phyloP scores from a whole-genome alignment of 2,329 filamentous ascomycete species.

The Gliomastix tumulicola region DNA sequence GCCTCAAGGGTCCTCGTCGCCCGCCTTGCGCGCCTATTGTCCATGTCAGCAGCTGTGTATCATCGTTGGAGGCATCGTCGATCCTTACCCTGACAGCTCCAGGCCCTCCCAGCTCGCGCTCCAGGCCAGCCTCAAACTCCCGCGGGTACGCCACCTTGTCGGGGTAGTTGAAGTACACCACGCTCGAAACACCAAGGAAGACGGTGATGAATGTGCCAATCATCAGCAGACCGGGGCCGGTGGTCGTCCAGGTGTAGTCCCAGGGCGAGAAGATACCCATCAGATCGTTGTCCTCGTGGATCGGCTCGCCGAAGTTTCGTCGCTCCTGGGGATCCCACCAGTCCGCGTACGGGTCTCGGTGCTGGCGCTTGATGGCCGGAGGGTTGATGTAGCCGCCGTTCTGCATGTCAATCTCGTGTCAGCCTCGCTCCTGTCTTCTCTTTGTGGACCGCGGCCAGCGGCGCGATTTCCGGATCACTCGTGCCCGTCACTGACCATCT shows the following conservation, averaged over 20 bases:
- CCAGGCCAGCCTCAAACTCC: conserved; percentile 65
- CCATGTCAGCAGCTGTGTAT: no score
- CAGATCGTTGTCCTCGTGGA: conserved; percentile 94
- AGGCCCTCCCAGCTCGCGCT: conserved; percentile 67
- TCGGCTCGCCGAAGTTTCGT: conserved; percentile 91
- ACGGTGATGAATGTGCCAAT: conserved; percentile 59
- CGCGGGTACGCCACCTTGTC: conserved; percentile 63
- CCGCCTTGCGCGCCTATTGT: conserved; percentile 46
- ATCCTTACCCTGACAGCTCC: conserved; percentile 58
- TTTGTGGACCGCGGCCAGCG: no score
- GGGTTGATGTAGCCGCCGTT: conserved; percentile 83
- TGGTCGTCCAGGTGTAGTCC: conserved; percentile 76
- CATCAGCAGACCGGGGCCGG: conserved; percentile 63
- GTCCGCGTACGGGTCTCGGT: conserved; percentile 84
- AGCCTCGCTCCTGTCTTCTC: conserved; percentile 9
- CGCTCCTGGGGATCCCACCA: conserved; percentile 99
- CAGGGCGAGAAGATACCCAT: conserved; percentile 84
- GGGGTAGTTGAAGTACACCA: conserved; percentile 64
- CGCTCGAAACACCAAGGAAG: conserved; percentile 58
- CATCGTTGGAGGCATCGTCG: no score
- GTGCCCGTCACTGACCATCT: conserved; percentile 60
- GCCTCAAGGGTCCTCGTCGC: conserved; percentile 44
- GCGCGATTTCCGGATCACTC: no score
- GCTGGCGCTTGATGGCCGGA: conserved; percentile 73
- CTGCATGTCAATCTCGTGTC: conserved; percentile 33